Evolutionary conservation across 441 rosid genomes (phyloP).

Genomic region (Croton laevigatus): DNA sequence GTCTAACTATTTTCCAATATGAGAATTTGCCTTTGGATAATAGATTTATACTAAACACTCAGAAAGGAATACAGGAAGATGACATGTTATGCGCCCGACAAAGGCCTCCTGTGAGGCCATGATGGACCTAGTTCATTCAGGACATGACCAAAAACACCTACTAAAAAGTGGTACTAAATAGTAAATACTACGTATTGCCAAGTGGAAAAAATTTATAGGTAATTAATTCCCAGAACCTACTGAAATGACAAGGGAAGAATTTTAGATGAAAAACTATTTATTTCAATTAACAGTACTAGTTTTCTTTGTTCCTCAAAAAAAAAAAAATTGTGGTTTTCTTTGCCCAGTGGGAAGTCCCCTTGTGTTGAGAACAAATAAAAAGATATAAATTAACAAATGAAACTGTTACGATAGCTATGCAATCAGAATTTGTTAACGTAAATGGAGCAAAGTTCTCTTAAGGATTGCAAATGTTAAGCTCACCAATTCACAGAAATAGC

Average conservation of each 20-base stretch:
- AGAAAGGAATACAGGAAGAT: not conserved
- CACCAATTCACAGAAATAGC: not conserved
- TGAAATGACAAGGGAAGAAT: no score
- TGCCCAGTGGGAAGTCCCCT: not conserved
- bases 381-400: not conserved
- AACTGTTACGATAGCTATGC: not conserved
- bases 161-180: not conserved
- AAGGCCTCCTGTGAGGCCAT: not conserved
- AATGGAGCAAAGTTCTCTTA: not conserved
- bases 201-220: not conserved
- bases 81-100: not conserved
- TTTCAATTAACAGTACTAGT: no score
- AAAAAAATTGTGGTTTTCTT: not conserved
- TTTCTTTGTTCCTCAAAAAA: no score
- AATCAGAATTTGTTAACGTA: not conserved
- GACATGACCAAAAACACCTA: not conserved
- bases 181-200: not conserved
- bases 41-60: not conserved
- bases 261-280: no score
- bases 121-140: not conserved
- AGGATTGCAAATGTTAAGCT: constrained; percentile 1
- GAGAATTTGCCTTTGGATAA: not conserved
- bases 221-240: not conserved
- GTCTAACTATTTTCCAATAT: not conserved
- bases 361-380: not conserved